Percentiles rank a stretch among this genome's conserved stretches.
phyloP scores from a whole-genome alignment of 2,329 filamentous ascomycete species.

The Alternaria arbusti region DNA sequence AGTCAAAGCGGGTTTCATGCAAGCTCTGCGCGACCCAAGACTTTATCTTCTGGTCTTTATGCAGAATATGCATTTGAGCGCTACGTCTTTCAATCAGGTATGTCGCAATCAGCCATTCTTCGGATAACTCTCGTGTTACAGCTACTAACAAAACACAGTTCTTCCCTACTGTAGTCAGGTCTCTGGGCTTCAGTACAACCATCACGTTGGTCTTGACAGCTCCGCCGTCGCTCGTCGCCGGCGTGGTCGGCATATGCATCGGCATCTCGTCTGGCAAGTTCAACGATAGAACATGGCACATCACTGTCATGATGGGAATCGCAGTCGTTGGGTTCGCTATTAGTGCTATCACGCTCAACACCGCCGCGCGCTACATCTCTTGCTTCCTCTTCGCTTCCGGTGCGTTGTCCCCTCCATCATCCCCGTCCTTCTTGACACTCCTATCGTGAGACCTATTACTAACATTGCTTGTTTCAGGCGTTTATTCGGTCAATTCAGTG shows the following conservation, averaged over 20 bases:
- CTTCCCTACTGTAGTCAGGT: conserved; percentile 42
- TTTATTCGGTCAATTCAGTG: conserved; percentile 42
- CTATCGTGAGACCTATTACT: neutral
- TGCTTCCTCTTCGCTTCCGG: conserved; percentile 9
- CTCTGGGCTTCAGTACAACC: conserved; percentile 39
- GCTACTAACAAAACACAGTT: conserved; percentile 25
- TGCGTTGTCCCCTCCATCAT: neutral
- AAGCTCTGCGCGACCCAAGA: conserved; percentile 58
- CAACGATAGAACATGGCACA: conserved; percentile 44
- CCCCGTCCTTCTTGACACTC: neutral
- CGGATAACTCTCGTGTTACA: neutral
- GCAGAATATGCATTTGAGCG: conserved; percentile 62
- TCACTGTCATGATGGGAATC: conserved; percentile 32
- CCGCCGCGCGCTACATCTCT: conserved; percentile 5
- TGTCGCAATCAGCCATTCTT: neutral
- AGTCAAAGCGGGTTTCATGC: conserved; percentile 54
- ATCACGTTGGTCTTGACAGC: conserved; percentile 37
- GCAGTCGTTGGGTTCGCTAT: conserved; percentile 42
- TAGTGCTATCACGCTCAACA: conserved; percentile 19
- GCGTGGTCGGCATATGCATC: conserved; percentile 24
- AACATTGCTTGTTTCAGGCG: conserved; percentile 23
- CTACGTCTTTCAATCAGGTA: conserved; percentile 53
- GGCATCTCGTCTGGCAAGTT: conserved; percentile 34
- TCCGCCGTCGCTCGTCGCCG: conserved; percentile 44
- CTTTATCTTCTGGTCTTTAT: conserved; percentile 62